Evolutionary conservation across 2,329 filamentous ascomycete genomes (phyloP), one percentile per base, ranked within the genome.

Genomic region (Botrytis medusae): DNA sequence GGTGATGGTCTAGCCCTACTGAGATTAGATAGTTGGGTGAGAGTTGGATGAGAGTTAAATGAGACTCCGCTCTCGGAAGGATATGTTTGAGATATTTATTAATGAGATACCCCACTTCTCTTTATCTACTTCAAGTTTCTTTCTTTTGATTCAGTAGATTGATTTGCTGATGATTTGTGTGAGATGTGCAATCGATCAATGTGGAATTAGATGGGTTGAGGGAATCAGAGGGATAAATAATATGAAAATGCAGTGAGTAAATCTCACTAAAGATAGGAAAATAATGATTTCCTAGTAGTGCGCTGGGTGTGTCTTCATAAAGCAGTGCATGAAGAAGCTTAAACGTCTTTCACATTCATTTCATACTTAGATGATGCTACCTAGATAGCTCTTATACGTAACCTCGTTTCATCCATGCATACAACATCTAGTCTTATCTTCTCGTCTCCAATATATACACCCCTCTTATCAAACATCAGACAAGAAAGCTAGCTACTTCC

Each of bases 41-140:
- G 34, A 42, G 8, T 40, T 34, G 25, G 25, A 68, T 25, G 25
- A 37, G 37, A 37, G 37, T 8, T 37, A 8, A 37, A 37, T 37
- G 44, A 25, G 48, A 57, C 48, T 68, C 65, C 48, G 32, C 64
- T 68, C 48, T 29, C 37, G 51, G n/a, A 57, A 57, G 37, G n/a
- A 34, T 69, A n/a, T 65, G 42, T 34, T 46, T 46, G 32, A 14
- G 67, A 29, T 54, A n/a, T 48, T 40, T 46, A 7, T 34, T 65
- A 57, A 60, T 65, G 61, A 68, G 51, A 46, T 37, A 48, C 70
- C 44, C 68, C 44, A 71, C 69, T 63, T 63, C 32, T 29, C 69
- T 61, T 62, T 12, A 20, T 29, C 20, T 32, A 54, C 51, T 54
- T 54, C 4, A 22, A 37, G 34, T 60, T 37, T 42, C 18, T 37